Conservation (phyloP, 345 rosid genomes). For the Syzygium oleosum region DNA sequence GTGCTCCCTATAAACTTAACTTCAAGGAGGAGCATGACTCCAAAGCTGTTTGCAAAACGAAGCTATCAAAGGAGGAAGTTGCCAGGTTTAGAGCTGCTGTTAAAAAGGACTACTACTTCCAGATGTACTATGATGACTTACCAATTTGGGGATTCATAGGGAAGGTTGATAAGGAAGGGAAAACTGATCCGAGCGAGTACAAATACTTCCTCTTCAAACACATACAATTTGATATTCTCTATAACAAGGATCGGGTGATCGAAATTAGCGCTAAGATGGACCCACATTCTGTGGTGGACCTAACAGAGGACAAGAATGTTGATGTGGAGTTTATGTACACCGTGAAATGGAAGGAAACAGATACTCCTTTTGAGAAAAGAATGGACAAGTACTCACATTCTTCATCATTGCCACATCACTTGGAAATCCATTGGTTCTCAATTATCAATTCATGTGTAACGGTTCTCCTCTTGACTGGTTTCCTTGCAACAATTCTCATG, state of each 20-base stretch:
- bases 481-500: conserved; percentile 89
- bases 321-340: conserved; percentile 75
- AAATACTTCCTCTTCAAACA: conserved; percentile 71
- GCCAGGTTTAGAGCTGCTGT: conserved; percentile 50
- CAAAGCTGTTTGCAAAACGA: conserved; percentile 48
- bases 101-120: conserved; percentile 75
- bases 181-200: conserved; percentile 44
- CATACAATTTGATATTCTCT: conserved; percentile 61
- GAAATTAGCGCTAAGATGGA: conserved; percentile 68
- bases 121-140: conserved; percentile 85
- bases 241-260: conserved; percentile 68
- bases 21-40: conserved; percentile 64
- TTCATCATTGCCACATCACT: conserved; percentile 83
- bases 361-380: conserved; percentile 72
- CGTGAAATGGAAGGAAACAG: conserved; percentile 89
- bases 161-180: conserved; percentile 69
- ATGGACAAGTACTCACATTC: conserved; percentile 83
- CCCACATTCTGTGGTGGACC: conserved; percentile 59
- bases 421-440: conserved; percentile 94
- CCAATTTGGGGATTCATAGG: conserved; percentile 94
- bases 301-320: conserved; percentile 75
- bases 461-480: conserved; percentile 83
- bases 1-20: conserved; percentile 76
- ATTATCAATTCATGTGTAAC: conserved; percentile 89
- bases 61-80: conserved; percentile 52